Evolutionary conservation across 768 basidiomycete genomes (phyloP), one percentile per base, ranked within the genome.

Genomic region (Lentinus tigrinus): DNA sequence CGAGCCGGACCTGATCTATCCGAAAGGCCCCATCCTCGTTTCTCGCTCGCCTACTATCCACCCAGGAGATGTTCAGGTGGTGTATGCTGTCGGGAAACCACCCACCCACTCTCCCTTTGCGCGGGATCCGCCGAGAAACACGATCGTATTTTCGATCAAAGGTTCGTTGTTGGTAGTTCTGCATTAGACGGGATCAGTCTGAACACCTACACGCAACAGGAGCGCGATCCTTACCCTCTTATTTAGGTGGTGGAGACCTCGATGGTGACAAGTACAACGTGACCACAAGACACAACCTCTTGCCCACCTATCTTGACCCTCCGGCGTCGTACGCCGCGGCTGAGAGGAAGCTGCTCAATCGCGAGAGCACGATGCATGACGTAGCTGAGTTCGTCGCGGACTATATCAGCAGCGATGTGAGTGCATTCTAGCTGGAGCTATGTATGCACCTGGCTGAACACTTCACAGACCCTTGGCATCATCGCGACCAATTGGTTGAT

Each of bases 331-430:
- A 89, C 64, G 64, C 69, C 1, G 73, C 83, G 3, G 82, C 82
- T 0, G 51, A 58, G 17, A 80, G 69, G 66, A 83, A 80, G 56
- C 31, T 73, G 5, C 64, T 87, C 2, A 66, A 77, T 34, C 73
- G 73, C 1, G 77, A 75, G 2, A 81, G 83, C 64, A 84, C 81
- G 0, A 85, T 87, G 77, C 68, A 69, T 0, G 87, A 89, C 67
- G 81, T 91, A 10, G 84, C 82, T 0, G 81, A 88, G 46, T 91
- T 89, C 65, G 79, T 91, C 1, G 78, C 84, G 52, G 85, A 89
- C 54, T 89, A 84, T 58, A 85, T 89, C 56, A 82, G 75, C 65
- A 85, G 79, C 42, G 85, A 90, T 62, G 83, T 85, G 61, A 58
- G 80, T 73, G 9, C 14, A 26, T 40, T 9, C 1, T 17, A 10